A percentile compares a stretch with the other conserved stretches of the same genome.
Evolutionary conservation across 495 filamentous ascomycete species (phyloP).

Genomic region (Podospora pseudocomata): DNA sequence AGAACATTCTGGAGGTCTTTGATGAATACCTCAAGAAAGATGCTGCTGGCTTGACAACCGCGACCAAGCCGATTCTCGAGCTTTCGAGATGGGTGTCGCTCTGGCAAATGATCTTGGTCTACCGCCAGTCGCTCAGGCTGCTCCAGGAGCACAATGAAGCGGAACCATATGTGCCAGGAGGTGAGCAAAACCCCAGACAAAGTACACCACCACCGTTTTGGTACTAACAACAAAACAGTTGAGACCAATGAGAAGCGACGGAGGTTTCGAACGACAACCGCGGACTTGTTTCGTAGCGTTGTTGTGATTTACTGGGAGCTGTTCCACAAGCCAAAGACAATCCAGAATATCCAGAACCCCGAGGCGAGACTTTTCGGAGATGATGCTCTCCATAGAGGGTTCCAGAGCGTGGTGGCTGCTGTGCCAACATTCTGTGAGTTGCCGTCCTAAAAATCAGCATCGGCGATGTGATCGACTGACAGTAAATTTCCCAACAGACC

Average conservation of each 20-base stretch:
- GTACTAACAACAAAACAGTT: background rate
- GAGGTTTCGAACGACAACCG: slow-evolving; percentile 21
- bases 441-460: too few relatives aligned
- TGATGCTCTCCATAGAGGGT: slow-evolving; percentile 11
- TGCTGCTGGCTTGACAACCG: background rate
- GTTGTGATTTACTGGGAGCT: slow-evolving; percentile 24
- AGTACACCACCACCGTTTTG: background rate
- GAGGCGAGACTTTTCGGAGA: slow-evolving; percentile 14
- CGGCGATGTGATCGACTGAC: slow-evolving; percentile 4
- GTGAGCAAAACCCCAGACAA: slow-evolving; percentile 9
- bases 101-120: slow-evolving; percentile 30
- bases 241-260: slow-evolving; percentile 5
- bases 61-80: slow-evolving; percentile 4
- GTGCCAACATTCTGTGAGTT: slow-evolving; percentile 26
- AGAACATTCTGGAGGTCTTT: slow-evolving; percentile 16
- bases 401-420: slow-evolving; percentile 15
- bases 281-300: slow-evolving; percentile 17
- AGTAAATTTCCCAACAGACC: background rate
- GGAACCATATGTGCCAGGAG: slow-evolving; percentile 12
- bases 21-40: slow-evolving; percentile 17
- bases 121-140: slow-evolving; percentile 22
- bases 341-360: slow-evolving; percentile 17
- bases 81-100: slow-evolving; percentile 23
- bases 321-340: slow-evolving; percentile 19
- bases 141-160: slow-evolving; percentile 16